These are phyloP conservation scores for Pestalotiopsis sp. DNA, from an alignment of 2,329 filamentous ascomycete species.

Conservation along the genomic window DNA sequence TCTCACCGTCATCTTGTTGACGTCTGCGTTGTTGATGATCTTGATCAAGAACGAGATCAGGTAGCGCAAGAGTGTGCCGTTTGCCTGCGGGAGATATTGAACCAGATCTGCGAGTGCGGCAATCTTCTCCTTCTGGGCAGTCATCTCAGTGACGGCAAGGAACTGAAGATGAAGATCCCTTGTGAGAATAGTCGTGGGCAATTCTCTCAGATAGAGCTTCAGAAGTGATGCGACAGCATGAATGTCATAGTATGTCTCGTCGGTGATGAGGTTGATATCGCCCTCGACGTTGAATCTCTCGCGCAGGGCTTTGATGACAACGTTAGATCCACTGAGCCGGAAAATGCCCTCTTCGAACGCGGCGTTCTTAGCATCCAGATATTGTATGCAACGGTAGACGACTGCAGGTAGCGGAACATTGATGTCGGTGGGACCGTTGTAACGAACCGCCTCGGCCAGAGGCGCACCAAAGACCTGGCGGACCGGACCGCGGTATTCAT, in stretches of 20 bases:
- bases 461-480: conserved; percentile 83
- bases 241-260: conserved; percentile 89
- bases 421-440: conserved; percentile 72
- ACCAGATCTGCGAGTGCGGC: conserved; percentile 76
- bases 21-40: conserved; percentile 85
- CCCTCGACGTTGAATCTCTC: conserved; percentile 94
- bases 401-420: conserved; percentile 84
- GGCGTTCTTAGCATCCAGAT: conserved; percentile 81
- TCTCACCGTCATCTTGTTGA: conserved; percentile 97
- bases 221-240: conserved; percentile 93
- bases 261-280: conserved; percentile 83
- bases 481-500: conserved; percentile 54
- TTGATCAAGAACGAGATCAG: conserved; percentile 87
- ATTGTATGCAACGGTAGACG: conserved; percentile 94
- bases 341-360: conserved; percentile 92
- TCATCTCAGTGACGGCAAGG: conserved; percentile 78
- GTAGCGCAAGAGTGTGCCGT: conserved; percentile 80
- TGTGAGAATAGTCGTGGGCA: conserved; percentile 89
- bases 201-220: conserved; percentile 90
- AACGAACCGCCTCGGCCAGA: conserved; percentile 83
- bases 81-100: conserved; percentile 76
- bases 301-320: conserved; percentile 86
- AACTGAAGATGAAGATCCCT: conserved; percentile 90
- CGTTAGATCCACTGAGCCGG: conserved; percentile 93
- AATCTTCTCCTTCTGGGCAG: conserved; percentile 76